phyloP scores from a whole-genome alignment of 2,329 filamentous ascomycete genomes.

The Ascosphaera pollenicola region DNA sequence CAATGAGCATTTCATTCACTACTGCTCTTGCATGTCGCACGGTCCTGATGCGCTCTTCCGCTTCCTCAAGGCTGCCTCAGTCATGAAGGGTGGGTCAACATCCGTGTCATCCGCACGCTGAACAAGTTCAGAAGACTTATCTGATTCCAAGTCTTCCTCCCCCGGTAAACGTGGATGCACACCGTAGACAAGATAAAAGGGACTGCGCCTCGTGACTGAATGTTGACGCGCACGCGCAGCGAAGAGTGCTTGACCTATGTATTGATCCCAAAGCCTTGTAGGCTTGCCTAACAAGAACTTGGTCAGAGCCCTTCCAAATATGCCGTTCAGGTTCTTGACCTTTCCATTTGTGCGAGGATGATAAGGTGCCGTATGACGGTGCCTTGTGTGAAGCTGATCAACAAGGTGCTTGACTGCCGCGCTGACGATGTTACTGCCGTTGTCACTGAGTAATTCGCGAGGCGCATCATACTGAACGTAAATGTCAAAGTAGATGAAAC shows the following conservation, averaged over 20 bases:
- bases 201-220: not conserved
- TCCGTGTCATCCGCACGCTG: not conserved
- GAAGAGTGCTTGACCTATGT: constrained; percentile 1
- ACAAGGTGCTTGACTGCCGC: constrained; percentile 1
- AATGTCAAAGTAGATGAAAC: constrained; percentile 2
- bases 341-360: constrained; percentile 1
- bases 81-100: too few species aligned
- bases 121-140: not conserved
- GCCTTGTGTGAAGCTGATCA: not conserved
- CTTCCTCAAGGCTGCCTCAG: too few species aligned
- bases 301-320: not conserved
- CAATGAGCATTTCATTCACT: constrained; percentile 2
- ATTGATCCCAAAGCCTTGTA: constrained; percentile 1
- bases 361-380: constrained; percentile 1
- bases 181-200: constrained; percentile 1
- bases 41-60: too few species aligned
- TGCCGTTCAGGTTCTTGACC: constrained; percentile 1
- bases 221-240: not conserved
- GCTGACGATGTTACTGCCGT: not conserved
- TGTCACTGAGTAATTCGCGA: constrained; percentile 1
- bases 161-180: not conserved
- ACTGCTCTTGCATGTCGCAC: not conserved
- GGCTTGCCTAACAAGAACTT: constrained; percentile 1
- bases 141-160: not conserved
- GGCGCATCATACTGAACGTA: constrained; percentile 1